These are phyloP conservation scores for Nyssa sinensis DNA, from an alignment of 148 eudicot genomes.

Conservation along the genomic window DNA sequence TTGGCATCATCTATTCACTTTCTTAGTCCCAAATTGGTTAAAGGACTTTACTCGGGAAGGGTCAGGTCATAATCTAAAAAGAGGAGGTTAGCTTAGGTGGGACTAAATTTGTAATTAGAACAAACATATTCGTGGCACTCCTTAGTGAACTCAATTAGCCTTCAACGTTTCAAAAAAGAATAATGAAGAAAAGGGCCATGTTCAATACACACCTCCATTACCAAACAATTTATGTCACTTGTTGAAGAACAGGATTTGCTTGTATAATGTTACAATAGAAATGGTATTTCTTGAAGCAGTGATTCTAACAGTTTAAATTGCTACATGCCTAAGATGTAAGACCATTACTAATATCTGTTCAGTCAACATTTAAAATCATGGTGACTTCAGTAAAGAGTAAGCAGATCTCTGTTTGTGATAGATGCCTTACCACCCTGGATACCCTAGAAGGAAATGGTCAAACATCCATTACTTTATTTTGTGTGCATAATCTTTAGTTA, in stretches of 20 bases:
- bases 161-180: background rate
- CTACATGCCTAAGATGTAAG: background rate
- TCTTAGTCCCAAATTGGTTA: background rate
- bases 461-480: background rate
- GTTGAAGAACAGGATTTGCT: background rate
- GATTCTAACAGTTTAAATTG: background rate
- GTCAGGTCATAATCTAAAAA: background rate
- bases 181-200: conserved; percentile 5
- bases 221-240: background rate
- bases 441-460: background rate
- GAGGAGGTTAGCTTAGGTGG: background rate
- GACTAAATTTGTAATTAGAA: background rate
- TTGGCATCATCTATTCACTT: background rate
- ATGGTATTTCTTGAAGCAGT: too few species aligned
- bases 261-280: background rate
- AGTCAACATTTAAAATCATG: too few species aligned
- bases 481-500: background rate
- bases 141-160: background rate
- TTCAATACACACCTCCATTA: background rate
- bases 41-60: too few species aligned
- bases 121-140: background rate
- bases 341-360: background rate
- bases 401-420: background rate
- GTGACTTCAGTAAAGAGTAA: too few species aligned
- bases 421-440: background rate